Conservation (phyloP, 208 protist genomes). For the Leptomonas seymouri region DNA sequence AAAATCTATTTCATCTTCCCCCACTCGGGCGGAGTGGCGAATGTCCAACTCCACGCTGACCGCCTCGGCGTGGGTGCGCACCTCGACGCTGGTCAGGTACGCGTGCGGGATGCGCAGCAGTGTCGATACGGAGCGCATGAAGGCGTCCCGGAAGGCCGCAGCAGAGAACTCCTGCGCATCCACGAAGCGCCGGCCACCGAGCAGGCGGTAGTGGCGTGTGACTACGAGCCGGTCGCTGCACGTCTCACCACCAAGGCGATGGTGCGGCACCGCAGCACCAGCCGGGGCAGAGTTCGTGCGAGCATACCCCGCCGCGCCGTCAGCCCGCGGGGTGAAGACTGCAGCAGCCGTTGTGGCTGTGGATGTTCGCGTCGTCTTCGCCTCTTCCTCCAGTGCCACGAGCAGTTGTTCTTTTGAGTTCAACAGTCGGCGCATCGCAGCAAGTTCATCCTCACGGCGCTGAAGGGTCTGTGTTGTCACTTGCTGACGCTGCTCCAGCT, state of each 20-base stretch:
- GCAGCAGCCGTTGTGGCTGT: not conserved
- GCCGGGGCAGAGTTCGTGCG: conserved; percentile 31
- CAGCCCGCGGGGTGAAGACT: too few relatives aligned
- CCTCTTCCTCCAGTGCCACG: conserved; percentile 11
- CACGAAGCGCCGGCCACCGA: conserved; percentile 47
- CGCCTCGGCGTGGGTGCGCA: conserved; percentile 41
- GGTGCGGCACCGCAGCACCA: not conserved
- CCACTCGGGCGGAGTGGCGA: conserved; percentile 37
- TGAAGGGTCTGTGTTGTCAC: conserved; percentile 8
- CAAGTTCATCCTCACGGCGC: conserved; percentile 28
- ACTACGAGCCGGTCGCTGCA: conserved; percentile 26
- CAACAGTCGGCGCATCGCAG: conserved; percentile 27
- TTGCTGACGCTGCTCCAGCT: conserved; percentile 25
- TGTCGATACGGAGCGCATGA: conserved; percentile 52
- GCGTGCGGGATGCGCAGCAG: conserved; percentile 45
- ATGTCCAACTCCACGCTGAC: conserved; percentile 58
- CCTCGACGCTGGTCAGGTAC: conserved; percentile 43
- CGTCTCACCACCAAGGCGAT: conserved; percentile 15
- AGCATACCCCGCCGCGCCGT: not conserved
- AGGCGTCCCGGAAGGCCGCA: conserved; percentile 43
- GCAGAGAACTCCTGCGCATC: conserved; percentile 28
- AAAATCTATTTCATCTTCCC: conserved; percentile 46
- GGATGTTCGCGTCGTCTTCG: conserved; percentile 10
- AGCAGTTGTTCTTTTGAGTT: conserved; percentile 27
- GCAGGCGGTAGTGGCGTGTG: conserved; percentile 50